These are phyloP conservation scores for Leptosphaerulina australis DNA, from an alignment of 2,329 filamentous ascomycete species.

Conservation along the genomic window DNA sequence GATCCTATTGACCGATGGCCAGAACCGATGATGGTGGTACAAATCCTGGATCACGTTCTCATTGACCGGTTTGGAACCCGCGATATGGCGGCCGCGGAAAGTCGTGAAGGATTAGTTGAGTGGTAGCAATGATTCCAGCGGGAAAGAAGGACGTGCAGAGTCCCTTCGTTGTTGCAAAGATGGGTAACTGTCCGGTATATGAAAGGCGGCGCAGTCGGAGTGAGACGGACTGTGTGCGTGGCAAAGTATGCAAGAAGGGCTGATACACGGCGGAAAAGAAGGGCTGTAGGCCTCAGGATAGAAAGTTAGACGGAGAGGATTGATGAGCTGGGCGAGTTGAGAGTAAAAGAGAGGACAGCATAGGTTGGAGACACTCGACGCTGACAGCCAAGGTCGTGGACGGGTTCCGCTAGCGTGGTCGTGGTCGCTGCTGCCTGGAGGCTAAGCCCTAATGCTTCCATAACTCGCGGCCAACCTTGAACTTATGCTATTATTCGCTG, in stretches of 20 bases:
- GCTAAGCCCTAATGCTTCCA: constrained; percentile 31
- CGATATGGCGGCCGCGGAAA: constrained; percentile 17
- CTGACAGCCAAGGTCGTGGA: constrained; percentile 25
- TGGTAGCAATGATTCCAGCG: constrained; percentile 19
- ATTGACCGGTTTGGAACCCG: constrained; percentile 26
- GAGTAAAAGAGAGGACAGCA: constrained; percentile 24
- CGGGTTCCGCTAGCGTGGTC: constrained; percentile 13
- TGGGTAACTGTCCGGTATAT: constrained; percentile 35
- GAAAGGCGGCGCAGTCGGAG: constrained; percentile 43
- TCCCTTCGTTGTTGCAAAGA: constrained; percentile 28
- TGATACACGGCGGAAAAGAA: constrained; percentile 28
- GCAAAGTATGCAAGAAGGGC: constrained; percentile 33
- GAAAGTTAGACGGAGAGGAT: constrained; percentile 24
- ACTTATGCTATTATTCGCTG: constrained; percentile 31
- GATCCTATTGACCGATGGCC: constrained; percentile 30
- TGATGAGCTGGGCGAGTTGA: constrained; percentile 28
- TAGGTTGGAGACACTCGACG: constrained; percentile 14
- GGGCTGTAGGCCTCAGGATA: constrained; percentile 40
- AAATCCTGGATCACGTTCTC: constrained; percentile 35
- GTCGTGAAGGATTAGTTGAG: constrained; percentile 16
- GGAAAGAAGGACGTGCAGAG: constrained; percentile 39
- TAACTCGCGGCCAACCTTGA: constrained; percentile 31
- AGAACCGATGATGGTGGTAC: constrained; percentile 30
- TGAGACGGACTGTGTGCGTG: constrained; percentile 38
- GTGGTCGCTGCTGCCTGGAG: constrained; percentile 32